Base-by-base conservation (phyloP, 129 eudicot species). In the Centrapalus pauciflorus region DNA sequence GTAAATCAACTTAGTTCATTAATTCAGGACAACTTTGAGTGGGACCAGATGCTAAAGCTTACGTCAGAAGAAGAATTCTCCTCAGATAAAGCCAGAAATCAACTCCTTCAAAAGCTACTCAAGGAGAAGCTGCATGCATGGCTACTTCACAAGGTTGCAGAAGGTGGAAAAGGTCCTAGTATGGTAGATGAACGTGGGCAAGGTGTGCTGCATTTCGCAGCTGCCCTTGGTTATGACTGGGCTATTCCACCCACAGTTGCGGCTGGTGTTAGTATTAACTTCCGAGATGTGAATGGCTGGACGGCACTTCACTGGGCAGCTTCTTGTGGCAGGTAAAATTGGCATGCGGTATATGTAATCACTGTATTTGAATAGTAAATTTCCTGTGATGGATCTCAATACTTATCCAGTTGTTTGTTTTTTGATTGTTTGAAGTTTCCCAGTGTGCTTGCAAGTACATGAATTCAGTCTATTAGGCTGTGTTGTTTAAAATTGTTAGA, bases 241-340 rank as follows among this genome's bases (percentile, higher is more conserved):
- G 94, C 87, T 38, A 85, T 93, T 55, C 85, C 80, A 13, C 89
- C 91, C 33, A 86, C 95, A 0, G 61, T 93, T 59, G 83, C 85
- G 50, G 95, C 95, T 4, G 98, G 98, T 49, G 95, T 85, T 23
- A 93, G 87, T 82, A 83, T 93, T 49, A 85, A 93, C 67, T 93
- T 88, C 66, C 82, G 98, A 34, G 98, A 93, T 74, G 85, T 73
- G 28, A 85, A 76, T 82, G 98, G 98, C 60, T 93, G 98, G 98
- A 93, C 96, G 11, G 96, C 98, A 12, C 96, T 93, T 32, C 98
- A 93, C 52, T 93, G 98, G 98, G 98, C 98, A 43, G 98, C 98
- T 64, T 82, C 48, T 49, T 88, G 79, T 82, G 98, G 98, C 81
- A 92, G 98, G 98, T 92, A 70, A 57, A 14, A 33, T 38, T 13